Evolutionary conservation across 2,329 filamentous ascomycete species (phyloP).

Genomic region (Arachnopeziza araneosa): DNA sequence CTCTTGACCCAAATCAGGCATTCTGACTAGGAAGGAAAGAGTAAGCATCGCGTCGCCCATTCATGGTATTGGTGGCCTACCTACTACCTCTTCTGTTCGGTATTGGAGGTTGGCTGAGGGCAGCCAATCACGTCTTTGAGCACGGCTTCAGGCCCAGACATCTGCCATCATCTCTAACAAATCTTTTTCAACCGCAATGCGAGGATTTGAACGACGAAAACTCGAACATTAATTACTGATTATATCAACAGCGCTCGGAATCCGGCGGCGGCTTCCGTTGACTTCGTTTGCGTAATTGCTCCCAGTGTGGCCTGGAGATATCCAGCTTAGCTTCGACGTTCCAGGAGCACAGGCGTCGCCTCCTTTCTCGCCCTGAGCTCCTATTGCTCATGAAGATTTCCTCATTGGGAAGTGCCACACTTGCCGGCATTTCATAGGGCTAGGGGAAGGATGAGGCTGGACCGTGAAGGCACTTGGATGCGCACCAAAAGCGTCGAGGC

Average conservation of each 20-base stretch:
- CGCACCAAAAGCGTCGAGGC: not conserved
- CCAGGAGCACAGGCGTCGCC: not conserved
- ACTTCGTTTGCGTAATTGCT: not conserved
- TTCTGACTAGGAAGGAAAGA: not conserved
- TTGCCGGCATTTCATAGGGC: not conserved
- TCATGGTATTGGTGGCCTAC: not conserved
- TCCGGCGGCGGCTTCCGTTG: not conserved
- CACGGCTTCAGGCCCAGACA: not conserved
- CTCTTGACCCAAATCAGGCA: not conserved
- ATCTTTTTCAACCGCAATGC: not conserved
- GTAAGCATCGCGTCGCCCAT: not conserved
- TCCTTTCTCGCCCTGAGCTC: not conserved
- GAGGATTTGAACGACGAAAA: not conserved
- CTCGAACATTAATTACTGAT: not conserved
- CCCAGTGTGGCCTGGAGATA: not conserved
- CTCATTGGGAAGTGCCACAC: not conserved
- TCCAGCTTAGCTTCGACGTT: not conserved
- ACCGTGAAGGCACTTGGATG: not conserved
- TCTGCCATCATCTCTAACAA: not conserved
- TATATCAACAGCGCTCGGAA: not conserved
- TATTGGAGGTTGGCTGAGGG: not conserved
- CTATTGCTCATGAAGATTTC: not conserved
- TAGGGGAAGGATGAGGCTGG: not conserved
- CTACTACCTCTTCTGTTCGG: not conserved
- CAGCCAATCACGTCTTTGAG: not conserved